phyloP scores from a whole-genome alignment of 495 filamentous ascomycete species.

The Hamigera avellanea region DNA sequence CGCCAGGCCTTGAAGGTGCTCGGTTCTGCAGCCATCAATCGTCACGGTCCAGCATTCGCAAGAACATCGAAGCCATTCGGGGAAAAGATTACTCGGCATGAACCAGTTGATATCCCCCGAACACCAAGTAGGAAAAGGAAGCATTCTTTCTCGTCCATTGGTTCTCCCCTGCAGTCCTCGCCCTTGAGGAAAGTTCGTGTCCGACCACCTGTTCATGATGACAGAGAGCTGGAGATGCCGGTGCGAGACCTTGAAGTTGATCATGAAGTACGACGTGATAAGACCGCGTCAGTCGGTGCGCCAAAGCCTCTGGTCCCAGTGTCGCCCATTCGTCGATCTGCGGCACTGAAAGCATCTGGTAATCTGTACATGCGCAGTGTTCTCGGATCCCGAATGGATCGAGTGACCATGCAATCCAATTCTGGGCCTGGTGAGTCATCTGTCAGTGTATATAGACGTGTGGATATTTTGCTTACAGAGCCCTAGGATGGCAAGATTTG shows the following conservation, averaged over 20 bases:
- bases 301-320: conserved; percentile 16
- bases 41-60: conserved; percentile 36
- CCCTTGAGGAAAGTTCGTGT: conserved; percentile 35
- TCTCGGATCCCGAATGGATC: conserved; percentile 19
- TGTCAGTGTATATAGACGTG: neutral
- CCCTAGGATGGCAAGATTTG: conserved; percentile 57
- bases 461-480: conserved; percentile 7
- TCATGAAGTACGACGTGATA: conserved; percentile 5
- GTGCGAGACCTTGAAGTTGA: conserved; percentile 22
- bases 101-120: conserved; percentile 18
- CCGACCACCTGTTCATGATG: conserved; percentile 19
- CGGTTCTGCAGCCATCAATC: conserved; percentile 50
- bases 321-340: conserved; percentile 28
- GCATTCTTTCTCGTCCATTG: conserved; percentile 32
- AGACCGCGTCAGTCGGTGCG: conserved; percentile 6
- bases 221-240: conserved; percentile 18
- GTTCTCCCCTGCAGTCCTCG: conserved; percentile 44
- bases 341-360: conserved; percentile 29
- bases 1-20: conserved; percentile 61
- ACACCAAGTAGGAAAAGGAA: conserved; percentile 34
- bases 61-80: conserved; percentile 25
- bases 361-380: conserved; percentile 31
- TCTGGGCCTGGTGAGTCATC: conserved; percentile 29
- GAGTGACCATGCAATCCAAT: conserved; percentile 27
- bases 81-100: conserved; percentile 15